Conservation (phyloP, 2,329 filamentous ascomycete genomes). For the Chrysosphaeria jannelii region DNA sequence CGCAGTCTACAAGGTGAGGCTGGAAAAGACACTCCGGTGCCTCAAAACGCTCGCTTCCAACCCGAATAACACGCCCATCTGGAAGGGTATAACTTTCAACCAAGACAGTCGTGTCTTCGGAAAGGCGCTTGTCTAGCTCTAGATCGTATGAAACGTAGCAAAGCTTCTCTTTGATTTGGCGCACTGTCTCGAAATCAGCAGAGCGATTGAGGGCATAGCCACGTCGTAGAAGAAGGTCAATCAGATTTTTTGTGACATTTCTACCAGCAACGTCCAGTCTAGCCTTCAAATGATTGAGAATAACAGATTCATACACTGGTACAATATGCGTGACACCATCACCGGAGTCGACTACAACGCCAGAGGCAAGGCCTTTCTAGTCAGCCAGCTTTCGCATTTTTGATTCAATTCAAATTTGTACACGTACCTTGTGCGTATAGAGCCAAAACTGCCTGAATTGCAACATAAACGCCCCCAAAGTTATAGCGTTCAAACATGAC, state of each 20-base stretch:
- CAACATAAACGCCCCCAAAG: constrained; percentile 92
- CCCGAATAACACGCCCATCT: constrained; percentile 81
- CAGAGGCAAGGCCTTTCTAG: constrained; percentile 68
- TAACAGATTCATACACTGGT: constrained; percentile 91
- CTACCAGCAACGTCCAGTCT: constrained; percentile 84
- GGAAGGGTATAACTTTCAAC: constrained; percentile 95
- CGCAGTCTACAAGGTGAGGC: constrained; percentile 87
- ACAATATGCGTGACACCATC: constrained; percentile 98
- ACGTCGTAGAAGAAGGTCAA: constrained; percentile 71
- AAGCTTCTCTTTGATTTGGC: constrained; percentile 98
- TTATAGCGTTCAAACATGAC: constrained; percentile 97
- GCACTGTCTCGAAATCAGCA: constrained; percentile 93
- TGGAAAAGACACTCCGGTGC: constrained; percentile 96
- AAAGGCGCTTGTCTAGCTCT: constrained; percentile 80
- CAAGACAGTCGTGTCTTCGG: constrained; percentile 87
- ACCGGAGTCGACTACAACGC: constrained; percentile 95
- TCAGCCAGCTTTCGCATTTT: no score
- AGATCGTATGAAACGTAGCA: constrained; percentile 98
- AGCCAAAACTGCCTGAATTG: constrained; percentile 86
- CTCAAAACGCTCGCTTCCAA: constrained; percentile 92
- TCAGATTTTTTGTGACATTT: constrained; percentile 94
- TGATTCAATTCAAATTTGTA: no score
- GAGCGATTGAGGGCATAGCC: constrained; percentile 95
- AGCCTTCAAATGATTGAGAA: constrained; percentile 85
- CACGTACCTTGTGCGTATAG: constrained; percentile 92